Conservation (phyloP, 371 early-diverging fungal genomes). For the Zychaea mexicana region DNA sequence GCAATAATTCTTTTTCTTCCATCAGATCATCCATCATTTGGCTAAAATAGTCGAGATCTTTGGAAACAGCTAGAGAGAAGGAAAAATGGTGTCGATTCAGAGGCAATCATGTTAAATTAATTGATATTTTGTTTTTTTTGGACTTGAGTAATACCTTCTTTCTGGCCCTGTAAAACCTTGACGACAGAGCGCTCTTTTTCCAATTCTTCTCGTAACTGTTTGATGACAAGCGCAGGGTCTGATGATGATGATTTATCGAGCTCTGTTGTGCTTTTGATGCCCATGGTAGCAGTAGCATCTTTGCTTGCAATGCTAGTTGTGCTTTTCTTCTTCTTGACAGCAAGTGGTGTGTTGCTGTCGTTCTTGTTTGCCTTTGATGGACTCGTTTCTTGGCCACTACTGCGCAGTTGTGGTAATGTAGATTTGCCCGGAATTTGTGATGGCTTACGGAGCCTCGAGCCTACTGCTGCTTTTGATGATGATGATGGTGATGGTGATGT, state of each 20-base stretch:
- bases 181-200: constrained; percentile 36
- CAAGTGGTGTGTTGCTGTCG: background rate
- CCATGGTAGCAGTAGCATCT: background rate
- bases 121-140: too few species aligned
- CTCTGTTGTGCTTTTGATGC: background rate
- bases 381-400: background rate
- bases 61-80: constrained; percentile 41
- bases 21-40: constrained; percentile 51
- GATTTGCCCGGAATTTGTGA: constrained; percentile 12
- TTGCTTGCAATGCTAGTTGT: background rate
- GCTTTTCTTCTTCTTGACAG: constrained; percentile 1
- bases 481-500: background rate
- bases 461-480: background rate
- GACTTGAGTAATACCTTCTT: constrained; percentile 54
- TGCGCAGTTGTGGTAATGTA: constrained; percentile 1
- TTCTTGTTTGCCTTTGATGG: background rate
- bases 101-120: too few species aligned
- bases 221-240: constrained; percentile 5
- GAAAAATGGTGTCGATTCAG: too few species aligned
- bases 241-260: background rate
- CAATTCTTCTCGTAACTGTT: constrained; percentile 27
- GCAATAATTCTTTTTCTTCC: constrained; percentile 44
- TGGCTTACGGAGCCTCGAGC: constrained; percentile 18
- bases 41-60: constrained; percentile 52
- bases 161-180: constrained; percentile 41